A percentile compares a stretch with the other conserved stretches of the same genome.
These are phyloP conservation scores for Fusarium pseudoanthophilum DNA, from an alignment of 2,329 filamentous ascomycete genomes.

Conservation along the genomic window DNA sequence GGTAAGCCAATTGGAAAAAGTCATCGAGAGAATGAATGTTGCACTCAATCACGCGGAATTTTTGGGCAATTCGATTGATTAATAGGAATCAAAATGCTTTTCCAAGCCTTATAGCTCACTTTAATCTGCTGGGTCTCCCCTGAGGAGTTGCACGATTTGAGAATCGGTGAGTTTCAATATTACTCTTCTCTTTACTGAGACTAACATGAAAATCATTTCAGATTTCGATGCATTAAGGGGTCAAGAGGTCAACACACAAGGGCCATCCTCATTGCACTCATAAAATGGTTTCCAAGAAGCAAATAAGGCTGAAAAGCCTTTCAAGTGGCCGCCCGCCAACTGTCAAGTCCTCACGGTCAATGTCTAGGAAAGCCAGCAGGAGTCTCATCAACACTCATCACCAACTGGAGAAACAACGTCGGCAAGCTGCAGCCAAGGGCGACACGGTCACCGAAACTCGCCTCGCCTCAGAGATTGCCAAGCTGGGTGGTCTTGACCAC, in stretches of 20 bases:
- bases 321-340: conserved; percentile 66
- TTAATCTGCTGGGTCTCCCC: no score
- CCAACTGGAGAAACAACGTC: conserved; percentile 70
- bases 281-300: conserved; percentile 60
- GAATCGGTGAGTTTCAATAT: conserved; percentile 2
- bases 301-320: conserved; percentile 56
- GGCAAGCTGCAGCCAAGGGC: conserved; percentile 64
- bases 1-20: neutral
- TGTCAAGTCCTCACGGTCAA: conserved; percentile 62
- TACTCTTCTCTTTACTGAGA: conserved; percentile 6
- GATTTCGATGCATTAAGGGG: conserved; percentile 1
- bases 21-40: neutral
- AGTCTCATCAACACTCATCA: conserved; percentile 74
- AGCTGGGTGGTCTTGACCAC: conserved; percentile 68
- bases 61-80: neutral
- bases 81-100: neutral
- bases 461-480: conserved; percentile 64
- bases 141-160: neutral
- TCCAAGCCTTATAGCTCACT: neutral
- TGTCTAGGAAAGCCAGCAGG: conserved; percentile 73
- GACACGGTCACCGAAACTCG: conserved; percentile 59
- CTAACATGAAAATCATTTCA: conserved; percentile 29
- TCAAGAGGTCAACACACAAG: neutral
- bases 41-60: neutral
- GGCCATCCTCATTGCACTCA: neutral